phyloP scores from a whole-genome alignment of 176 grass and related monocot genomes.

The Eragrostis curvula region DNA sequence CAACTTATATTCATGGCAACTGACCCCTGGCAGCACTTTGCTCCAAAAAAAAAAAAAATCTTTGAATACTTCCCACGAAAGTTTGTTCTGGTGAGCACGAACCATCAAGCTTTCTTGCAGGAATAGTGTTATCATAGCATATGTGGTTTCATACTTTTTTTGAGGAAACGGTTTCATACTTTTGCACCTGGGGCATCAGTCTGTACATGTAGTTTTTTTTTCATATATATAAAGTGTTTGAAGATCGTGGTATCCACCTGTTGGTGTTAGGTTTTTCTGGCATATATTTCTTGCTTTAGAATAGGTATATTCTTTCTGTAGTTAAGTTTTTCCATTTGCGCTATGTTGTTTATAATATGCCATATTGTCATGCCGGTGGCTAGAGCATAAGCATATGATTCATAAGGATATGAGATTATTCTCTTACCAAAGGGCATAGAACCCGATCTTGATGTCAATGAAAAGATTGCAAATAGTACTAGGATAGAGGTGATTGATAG shows the following conservation, averaged over 20 bases:
- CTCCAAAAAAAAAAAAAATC: no score
- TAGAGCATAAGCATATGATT: constrained; percentile 22
- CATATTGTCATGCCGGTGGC: neutral
- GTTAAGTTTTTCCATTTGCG: neutral
- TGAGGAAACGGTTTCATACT: no score
- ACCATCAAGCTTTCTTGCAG: no score
- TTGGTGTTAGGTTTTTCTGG: neutral
- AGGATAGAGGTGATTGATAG: neutral
- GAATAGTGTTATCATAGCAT: neutral
- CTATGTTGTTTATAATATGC: neutral
- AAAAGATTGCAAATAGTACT: constrained; percentile 1
- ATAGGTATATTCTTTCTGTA: neutral
- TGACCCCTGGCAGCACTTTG: no score
- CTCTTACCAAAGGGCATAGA: neutral
- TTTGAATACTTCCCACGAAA: no score
- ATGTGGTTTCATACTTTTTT: neutral
- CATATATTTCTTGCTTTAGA: neutral
- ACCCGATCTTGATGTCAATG: constrained; percentile 15
- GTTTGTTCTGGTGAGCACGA: no score
- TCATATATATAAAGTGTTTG: no score
- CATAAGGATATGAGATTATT: constrained; percentile 32
- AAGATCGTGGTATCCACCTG: neutral
- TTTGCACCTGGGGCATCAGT: neutral
- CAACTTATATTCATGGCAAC: no score
- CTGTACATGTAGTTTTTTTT: neutral